Evolutionary conservation across 179 eudicot species (phyloP).

Genomic region (Carnegiea gigantea): DNA sequence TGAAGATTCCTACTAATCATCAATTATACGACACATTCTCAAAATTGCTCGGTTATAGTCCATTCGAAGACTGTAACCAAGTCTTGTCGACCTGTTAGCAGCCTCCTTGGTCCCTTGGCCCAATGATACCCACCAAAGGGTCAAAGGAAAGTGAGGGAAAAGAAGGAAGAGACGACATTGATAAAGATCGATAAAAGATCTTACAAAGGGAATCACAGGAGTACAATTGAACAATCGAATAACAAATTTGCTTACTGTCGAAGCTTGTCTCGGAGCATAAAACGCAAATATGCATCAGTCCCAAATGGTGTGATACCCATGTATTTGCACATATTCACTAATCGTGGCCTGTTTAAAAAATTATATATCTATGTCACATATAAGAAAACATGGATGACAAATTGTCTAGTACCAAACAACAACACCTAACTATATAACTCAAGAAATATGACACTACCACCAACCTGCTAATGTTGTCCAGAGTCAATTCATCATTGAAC

Average conservation of each 20-base stretch:
- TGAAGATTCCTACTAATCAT: not conserved
- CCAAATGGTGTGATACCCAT: conserved; percentile 86
- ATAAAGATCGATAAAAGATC: not conserved
- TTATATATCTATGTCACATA: conserved; percentile 5
- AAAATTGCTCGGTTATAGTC: not conserved
- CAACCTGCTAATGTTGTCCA: conserved; percentile 92
- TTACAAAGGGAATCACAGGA: not conserved
- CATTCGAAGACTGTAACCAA: not conserved
- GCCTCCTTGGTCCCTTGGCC: not conserved
- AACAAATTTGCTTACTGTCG: conserved; percentile 47
- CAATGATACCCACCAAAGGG: not conserved
- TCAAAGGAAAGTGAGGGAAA: not conserved
- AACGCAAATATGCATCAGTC: conserved; percentile 87
- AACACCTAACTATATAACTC: not conserved
- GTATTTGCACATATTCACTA: conserved; percentile 95
- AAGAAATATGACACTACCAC: conserved; percentile 16
- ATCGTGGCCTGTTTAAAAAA: conserved; percentile 61
- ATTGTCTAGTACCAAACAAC: not conserved
- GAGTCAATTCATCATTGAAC: conserved; percentile 89
- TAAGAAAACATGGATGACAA: not conserved
- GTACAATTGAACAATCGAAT: not conserved
- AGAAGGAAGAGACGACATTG: not conserved
- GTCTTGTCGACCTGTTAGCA: not conserved
- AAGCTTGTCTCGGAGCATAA: conserved; percentile 83
- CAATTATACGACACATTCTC: not conserved